Percentiles rank a stretch among this genome's conserved stretches.
Evolutionary conservation across 768 basidiomycete genomes (phyloP).

Genomic region (Suillus plorans): DNA sequence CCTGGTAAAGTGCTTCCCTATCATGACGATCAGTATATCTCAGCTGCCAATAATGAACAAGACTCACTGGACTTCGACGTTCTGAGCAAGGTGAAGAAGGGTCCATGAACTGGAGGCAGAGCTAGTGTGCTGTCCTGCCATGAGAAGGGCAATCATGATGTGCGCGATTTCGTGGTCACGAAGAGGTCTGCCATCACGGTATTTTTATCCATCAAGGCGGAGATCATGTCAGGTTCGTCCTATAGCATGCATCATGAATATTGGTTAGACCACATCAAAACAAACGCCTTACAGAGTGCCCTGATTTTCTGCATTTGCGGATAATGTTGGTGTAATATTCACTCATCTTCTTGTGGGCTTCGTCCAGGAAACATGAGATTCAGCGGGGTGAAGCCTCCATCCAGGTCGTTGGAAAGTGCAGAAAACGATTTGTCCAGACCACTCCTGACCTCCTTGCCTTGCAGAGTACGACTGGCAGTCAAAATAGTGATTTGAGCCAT

Average conservation of each 20-base stretch:
- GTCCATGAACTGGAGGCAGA: constrained; percentile 92
- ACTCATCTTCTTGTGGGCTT: constrained; percentile 90
- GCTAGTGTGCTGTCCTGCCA: constrained; percentile 99
- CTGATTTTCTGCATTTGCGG: constrained; percentile 58
- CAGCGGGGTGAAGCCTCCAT: constrained; percentile 93
- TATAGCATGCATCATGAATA: constrained; percentile 29
- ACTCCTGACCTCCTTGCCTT: constrained; percentile 86
- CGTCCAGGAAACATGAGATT: constrained; percentile 94
- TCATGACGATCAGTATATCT: background rate
- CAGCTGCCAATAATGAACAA: background rate
- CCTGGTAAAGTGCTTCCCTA: constrained; percentile 83
- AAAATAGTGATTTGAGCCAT: constrained; percentile 91
- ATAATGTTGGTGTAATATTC: constrained; percentile 91
- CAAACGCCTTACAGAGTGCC: constrained; percentile 34
- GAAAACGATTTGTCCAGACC: constrained; percentile 84
- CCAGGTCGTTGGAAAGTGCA: constrained; percentile 80
- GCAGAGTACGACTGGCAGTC: constrained; percentile 90
- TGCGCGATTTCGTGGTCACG: constrained; percentile 93
- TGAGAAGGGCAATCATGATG: constrained; percentile 97
- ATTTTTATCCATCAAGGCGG: constrained; percentile 78
- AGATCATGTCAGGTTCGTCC: constrained; percentile 90
- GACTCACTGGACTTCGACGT: constrained; percentile 72
- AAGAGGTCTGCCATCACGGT: constrained; percentile 76
- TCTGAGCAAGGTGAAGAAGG: constrained; percentile 81
- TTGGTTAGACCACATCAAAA: background rate